Evolutionary conservation across 495 filamentous ascomycete genomes (phyloP), one percentile per base, ranked within the genome.

Genomic region (Aspergillus sclerotioniger): DNA sequence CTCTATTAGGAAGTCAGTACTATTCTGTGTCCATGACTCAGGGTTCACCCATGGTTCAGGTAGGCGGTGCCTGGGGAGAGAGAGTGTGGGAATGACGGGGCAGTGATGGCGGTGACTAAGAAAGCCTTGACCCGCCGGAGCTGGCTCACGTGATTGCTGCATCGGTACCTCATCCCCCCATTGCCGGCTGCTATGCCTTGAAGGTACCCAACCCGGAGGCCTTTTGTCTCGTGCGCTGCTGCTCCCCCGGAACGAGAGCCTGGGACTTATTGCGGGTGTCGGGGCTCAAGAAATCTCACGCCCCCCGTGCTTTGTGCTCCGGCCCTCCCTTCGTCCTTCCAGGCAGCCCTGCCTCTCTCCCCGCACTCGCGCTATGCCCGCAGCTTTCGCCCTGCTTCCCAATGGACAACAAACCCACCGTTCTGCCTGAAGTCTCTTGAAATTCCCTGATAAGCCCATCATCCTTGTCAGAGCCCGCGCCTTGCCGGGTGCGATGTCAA

Each of bases 321-420:
- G 20, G 21, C 28, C 29, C 15, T 45, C 19, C 33, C n/a, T n/a
- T n/a, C n/a, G 39, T 16, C 37, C 50, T 43, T 54, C 49, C 60
- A 41, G 61, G 9, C 60, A 71, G 63, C 69, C 73, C 67, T 12
- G 35, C 35, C n/a, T n/a, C 68, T 54, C 45, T 56, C 60, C 73
- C 73, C 75, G 75, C 75, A 76, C 67, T 75, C 74, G 68, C 73
- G 71, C 65, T 57, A 78, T 76, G 73, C 69, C 65, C 65, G 68
- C n/a, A n/a, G n/a, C 58, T 63, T 59, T 70, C 63, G 60, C 62
- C 2, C 54, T 61, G 65, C 44, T 62, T 66, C 47, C 67, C 69
- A 59, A 62, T 61, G 67, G 71, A 65, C 73, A 66, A 65, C 73
- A 66, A 62, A 66, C 53, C 60, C 59, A 54, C 37, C 32, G 51